phyloP scores from a whole-genome alignment of 1,284 basidiomycete genomes.

The Phlebopus sp. region DNA sequence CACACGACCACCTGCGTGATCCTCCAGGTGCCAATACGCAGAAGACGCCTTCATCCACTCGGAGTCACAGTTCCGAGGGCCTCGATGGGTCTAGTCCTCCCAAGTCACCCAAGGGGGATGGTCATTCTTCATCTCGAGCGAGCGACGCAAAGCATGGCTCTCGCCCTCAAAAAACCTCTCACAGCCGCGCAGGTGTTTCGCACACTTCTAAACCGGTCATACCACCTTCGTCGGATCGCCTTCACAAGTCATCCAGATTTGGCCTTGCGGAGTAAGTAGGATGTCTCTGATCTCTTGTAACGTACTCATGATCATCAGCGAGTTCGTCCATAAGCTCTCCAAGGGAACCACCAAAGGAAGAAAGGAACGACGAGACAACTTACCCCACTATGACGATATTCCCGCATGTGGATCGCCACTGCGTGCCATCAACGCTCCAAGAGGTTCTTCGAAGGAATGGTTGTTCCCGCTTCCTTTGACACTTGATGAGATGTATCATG shows the following conservation, averaged over 20 bases:
- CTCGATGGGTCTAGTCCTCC: constrained; percentile 8
- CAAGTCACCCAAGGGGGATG: constrained; percentile 14
- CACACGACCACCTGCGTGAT: constrained; percentile 24
- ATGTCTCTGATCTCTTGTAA: not conserved
- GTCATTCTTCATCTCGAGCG: constrained; percentile 6
- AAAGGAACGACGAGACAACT: constrained; percentile 11
- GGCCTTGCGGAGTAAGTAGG: constrained; percentile 29
- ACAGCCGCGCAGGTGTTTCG: constrained; percentile 10
- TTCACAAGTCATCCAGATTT: constrained; percentile 20
- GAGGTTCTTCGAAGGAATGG: constrained; percentile 45
- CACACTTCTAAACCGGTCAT: constrained; percentile 25
- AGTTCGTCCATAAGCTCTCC: constrained; percentile 27
- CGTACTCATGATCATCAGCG: constrained; percentile 16
- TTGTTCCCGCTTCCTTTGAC: constrained; percentile 71
- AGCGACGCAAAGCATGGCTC: constrained; percentile 6
- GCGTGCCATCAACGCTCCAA: constrained; percentile 36
- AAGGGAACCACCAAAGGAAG: constrained; percentile 12
- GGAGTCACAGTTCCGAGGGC: constrained; percentile 15
- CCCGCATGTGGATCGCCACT: constrained; percentile 34
- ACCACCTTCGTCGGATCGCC: constrained; percentile 24
- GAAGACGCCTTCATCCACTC: constrained; percentile 11
- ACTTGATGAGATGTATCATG: constrained; percentile 84
- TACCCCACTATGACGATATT: constrained; percentile 33
- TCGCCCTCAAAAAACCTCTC: constrained; percentile 14
- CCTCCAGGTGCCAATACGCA: constrained; percentile 14